These are phyloP conservation scores for Trypanosoma grayi DNA, from an alignment of 208 protist species.

Conservation along the genomic window DNA sequence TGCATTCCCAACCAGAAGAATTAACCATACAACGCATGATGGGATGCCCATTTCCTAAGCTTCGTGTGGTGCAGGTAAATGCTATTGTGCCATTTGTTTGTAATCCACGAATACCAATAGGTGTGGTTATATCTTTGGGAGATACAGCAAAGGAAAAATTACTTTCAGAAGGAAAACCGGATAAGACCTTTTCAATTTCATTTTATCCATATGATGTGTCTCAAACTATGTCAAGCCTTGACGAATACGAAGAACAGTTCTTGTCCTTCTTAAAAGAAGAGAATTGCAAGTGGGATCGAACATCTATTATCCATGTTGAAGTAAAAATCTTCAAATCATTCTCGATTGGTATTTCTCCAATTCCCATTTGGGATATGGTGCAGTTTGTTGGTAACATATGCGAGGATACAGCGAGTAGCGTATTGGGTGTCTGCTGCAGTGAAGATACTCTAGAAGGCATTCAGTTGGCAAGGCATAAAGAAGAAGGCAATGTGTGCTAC, in stretches of 20 bases:
- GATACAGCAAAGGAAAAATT: constrained; percentile 45
- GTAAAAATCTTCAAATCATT: constrained; percentile 23
- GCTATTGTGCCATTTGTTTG: constrained; percentile 66
- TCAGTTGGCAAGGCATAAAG: constrained; percentile 26
- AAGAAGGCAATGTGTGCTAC: constrained; percentile 45
- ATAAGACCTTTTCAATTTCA: constrained; percentile 37
- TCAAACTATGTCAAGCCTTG: constrained; percentile 33
- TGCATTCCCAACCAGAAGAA: constrained; percentile 8
- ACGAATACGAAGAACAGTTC: constrained; percentile 33
- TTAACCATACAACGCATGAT: constrained; percentile 13
- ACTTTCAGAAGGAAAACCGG: constrained; percentile 20
- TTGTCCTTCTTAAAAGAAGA: constrained; percentile 35
- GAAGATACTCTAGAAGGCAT: constrained; percentile 23
- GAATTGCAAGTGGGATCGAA: constrained; percentile 42
- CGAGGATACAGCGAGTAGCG: constrained; percentile 39
- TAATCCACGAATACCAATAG: constrained; percentile 41
- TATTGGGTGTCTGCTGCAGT: constrained; percentile 64
- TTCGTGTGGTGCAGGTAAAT: constrained; percentile 39
- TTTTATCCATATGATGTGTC: constrained; percentile 43
- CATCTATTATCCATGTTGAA: constrained; percentile 47
- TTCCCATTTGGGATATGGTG: constrained; percentile 64
- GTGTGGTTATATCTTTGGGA: constrained; percentile 66
- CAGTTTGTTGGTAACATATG: constrained; percentile 47
- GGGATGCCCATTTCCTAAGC: constrained; percentile 19
- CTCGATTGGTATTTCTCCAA: constrained; percentile 2